Evolutionary conservation across 768 basidiomycete genomes (phyloP), one percentile per base, ranked within the genome.

Genomic region (Mycena chlorophos): DNA sequence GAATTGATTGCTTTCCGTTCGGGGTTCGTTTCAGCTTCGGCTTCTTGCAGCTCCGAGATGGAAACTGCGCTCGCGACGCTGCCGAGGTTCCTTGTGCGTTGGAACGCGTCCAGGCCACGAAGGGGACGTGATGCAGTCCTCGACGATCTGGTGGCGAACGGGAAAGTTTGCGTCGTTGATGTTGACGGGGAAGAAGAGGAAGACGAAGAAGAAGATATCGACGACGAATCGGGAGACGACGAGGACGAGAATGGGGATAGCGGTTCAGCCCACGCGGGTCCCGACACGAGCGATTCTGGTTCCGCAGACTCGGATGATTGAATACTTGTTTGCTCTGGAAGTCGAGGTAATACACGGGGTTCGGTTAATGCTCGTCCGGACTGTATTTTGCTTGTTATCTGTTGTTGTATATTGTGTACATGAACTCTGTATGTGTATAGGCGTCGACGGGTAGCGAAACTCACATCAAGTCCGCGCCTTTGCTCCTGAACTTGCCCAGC

Each of bases 401-500:
- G 10, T 19, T 40, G 39, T 20, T 12, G 39, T 40, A 40, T 40
- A 40, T 40, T 12, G 12, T 34, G 17, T 8, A 34, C 10, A 12
- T n/a, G n/a, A n/a, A n/a, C n/a, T n/a, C n/a, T n/a, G n/a, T n/a
- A n/a, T n/a, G n/a, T n/a, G n/a, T n/a, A n/a, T n/a, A n/a, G n/a
- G n/a, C n/a, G n/a, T n/a, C n/a, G 25, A 6, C 8, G 5, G 25
- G 8, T 46, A 8, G 12, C 20, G 8, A n/a, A 10, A 8, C 14
- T 23, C 20, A 25, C 45, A 76, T 48, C 51, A 89, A 66, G 61
- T 86, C 86, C 70, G 85, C 74, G 3, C 91, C 91, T 49, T 79
- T 80, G 58, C 87, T 84, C 71, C 79, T 86, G 68, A 90, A 91
- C 71, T 84, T 89, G 55, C 78, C 79, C 49, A 93, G 73, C 70